phyloP scores from a whole-genome alignment of 345 rosid genomes.

The Pseudoturritis turrita region DNA sequence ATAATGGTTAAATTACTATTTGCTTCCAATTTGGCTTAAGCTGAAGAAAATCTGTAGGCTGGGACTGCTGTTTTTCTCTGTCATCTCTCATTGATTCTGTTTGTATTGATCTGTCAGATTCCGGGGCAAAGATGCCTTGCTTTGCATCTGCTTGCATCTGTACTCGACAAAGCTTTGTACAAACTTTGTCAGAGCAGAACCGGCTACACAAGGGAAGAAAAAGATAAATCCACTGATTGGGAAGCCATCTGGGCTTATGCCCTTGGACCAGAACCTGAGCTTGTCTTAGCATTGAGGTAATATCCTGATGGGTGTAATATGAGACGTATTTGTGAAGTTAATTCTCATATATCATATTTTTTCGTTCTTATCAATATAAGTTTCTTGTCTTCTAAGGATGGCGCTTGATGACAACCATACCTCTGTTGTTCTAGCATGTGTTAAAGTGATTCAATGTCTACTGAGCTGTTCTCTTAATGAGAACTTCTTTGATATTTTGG shows the following conservation, averaged over 20 bases:
- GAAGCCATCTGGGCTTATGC: conserved; percentile 93
- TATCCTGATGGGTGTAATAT: conserved; percentile 11
- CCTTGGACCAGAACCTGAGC: conserved; percentile 95
- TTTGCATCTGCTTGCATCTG: conserved; percentile 64
- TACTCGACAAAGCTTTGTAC: conserved; percentile 61
- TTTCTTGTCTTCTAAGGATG: conserved; percentile 48
- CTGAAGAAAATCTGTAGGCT: background rate
- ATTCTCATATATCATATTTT: background rate
- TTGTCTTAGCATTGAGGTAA: conserved; percentile 80
- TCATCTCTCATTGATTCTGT: background rate
- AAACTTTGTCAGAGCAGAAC: conserved; percentile 47
- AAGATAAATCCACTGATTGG: conserved; percentile 54
- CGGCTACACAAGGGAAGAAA: conserved; percentile 28
- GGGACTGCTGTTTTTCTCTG: background rate
- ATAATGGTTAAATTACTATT: background rate
- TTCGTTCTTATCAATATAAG: background rate
- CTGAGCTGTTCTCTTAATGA: conserved; percentile 68
- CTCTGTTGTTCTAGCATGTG: conserved; percentile 72
- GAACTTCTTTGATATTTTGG: conserved; percentile 55
- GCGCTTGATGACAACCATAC: conserved; percentile 85
- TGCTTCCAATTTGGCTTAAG: background rate
- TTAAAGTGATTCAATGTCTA: conserved; percentile 57
- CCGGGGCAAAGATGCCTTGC: conserved; percentile 84
- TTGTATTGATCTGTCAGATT: conserved; percentile 45
- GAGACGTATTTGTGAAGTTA: conserved; percentile 10